Conservation (phyloP, 257 asterid genomes). For the Nyctanthes arbortristis region DNA sequence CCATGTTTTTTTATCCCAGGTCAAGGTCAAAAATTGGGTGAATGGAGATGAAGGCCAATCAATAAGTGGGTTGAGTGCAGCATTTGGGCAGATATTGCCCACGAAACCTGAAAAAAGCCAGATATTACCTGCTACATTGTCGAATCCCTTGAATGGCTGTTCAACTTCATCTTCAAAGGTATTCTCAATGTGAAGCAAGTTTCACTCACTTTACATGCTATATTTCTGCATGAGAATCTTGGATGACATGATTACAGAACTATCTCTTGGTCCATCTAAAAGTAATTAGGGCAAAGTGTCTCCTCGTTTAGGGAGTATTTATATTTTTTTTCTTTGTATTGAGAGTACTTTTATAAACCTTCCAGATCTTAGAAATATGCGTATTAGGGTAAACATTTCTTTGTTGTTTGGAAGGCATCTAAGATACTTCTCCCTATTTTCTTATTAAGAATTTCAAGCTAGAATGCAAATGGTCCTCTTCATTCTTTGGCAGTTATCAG, state of each 20-base stretch:
- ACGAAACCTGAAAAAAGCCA: slow-evolving; percentile 41
- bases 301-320: slow-evolving; percentile 1
- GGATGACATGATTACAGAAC: neutral
- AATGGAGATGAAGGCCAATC: slow-evolving; percentile 60
- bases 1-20: slow-evolving; percentile 44
- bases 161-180: slow-evolving; percentile 60
- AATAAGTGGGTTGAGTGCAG: slow-evolving; percentile 66
- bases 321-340: slow-evolving; percentile 11
- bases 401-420: slow-evolving; percentile 3
- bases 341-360: neutral
- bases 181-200: slow-evolving; percentile 3
- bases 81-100: slow-evolving; percentile 77
- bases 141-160: slow-evolving; percentile 68
- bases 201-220: neutral
- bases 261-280: slow-evolving; percentile 11
- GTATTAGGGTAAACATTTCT: neutral
- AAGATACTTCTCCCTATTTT: neutral
- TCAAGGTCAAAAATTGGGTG: slow-evolving; percentile 65
- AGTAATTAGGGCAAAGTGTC: slow-evolving; percentile 17
- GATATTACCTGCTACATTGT: slow-evolving; percentile 44
- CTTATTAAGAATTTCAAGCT: slow-evolving; percentile 12
- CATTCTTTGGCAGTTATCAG: slow-evolving; percentile 61
- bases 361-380: slow-evolving; percentile 1
- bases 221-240: neutral
- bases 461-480: slow-evolving; percentile 20